These are phyloP conservation scores for Cladosporium sp. DNA, from an alignment of 2,329 filamentous ascomycete genomes.

Conservation along the genomic window DNA sequence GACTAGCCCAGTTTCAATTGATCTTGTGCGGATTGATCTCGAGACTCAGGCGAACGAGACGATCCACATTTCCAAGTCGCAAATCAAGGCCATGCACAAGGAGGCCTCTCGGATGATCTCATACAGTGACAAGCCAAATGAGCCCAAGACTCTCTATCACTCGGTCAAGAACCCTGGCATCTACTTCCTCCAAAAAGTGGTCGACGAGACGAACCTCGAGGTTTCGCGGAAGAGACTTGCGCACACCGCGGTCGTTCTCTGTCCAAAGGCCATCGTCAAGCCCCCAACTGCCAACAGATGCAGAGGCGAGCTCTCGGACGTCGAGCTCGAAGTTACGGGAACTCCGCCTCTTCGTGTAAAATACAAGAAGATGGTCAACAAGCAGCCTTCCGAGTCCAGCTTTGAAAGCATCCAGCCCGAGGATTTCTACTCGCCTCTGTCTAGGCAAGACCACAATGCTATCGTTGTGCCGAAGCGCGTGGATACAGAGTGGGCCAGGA, in stretches of 20 bases:
- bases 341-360: constrained; percentile 88
- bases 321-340: constrained; percentile 76
- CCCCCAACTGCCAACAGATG: constrained; percentile 64
- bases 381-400: constrained; percentile 74
- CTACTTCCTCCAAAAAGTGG: constrained; percentile 75
- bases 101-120: constrained; percentile 56
- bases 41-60: constrained; percentile 74
- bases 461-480: constrained; percentile 54
- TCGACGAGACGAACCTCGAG: constrained; percentile 91
- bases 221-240: constrained; percentile 52
- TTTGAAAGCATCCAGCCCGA: constrained; percentile 93
- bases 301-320: constrained; percentile 77
- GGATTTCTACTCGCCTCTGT: constrained; percentile 69
- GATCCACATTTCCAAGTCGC: constrained; percentile 65
- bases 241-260: constrained; percentile 78
- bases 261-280: constrained; percentile 71
- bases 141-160: constrained; percentile 53
- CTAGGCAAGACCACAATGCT: constrained; percentile 47
- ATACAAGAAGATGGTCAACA: constrained; percentile 83
- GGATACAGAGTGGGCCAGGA: constrained; percentile 73
- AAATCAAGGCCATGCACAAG: constrained; percentile 69
- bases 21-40: constrained; percentile 80
- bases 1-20: constrained; percentile 79
- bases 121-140: constrained; percentile 37
- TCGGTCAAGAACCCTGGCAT: constrained; percentile 78